Conservation (phyloP, 257 asterid species). For the Cruciata laevipes region DNA sequence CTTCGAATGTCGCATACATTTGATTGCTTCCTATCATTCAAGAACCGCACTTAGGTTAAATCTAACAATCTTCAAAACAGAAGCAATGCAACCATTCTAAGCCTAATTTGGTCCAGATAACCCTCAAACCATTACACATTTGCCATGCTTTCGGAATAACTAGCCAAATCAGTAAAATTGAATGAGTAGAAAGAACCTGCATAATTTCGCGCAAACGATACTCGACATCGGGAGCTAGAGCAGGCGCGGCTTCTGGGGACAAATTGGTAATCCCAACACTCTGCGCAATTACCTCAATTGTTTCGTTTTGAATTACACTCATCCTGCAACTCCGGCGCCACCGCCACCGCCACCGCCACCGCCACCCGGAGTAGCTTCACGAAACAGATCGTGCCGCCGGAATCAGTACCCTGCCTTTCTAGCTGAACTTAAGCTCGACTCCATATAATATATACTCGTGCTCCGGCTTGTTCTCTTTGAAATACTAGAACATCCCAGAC, state of each 20-base stretch:
- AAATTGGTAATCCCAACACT: slow-evolving; percentile 77
- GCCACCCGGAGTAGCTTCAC: background rate
- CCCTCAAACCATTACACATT: background rate
- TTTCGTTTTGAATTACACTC: slow-evolving; percentile 80
- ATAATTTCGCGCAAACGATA: slow-evolving; percentile 87
- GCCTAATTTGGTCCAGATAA: background rate
- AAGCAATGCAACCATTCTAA: background rate
- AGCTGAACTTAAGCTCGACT: too few species aligned
- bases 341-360: background rate
- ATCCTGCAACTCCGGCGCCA: slow-evolving; percentile 22
- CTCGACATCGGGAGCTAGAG: slow-evolving; percentile 89
- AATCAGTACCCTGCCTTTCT: too few species aligned
- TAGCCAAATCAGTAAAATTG: background rate
- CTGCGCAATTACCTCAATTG: slow-evolving; percentile 83
- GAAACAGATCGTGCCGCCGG: too few species aligned
- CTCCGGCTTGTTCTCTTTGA: too few species aligned
- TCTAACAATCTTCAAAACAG: slow-evolving; percentile 1
- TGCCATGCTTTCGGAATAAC: background rate
- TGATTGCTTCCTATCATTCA: slow-evolving; percentile 72
- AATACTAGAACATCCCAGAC: too few species aligned
- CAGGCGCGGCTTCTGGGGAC: slow-evolving; percentile 72
- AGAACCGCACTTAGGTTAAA: background rate
- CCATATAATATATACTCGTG: too few species aligned
- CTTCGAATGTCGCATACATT: slow-evolving; percentile 97
- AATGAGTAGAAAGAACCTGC: slow-evolving; percentile 48